phyloP scores from a whole-genome alignment of 1,284 basidiomycete genomes.

The Marasmius sp. region DNA sequence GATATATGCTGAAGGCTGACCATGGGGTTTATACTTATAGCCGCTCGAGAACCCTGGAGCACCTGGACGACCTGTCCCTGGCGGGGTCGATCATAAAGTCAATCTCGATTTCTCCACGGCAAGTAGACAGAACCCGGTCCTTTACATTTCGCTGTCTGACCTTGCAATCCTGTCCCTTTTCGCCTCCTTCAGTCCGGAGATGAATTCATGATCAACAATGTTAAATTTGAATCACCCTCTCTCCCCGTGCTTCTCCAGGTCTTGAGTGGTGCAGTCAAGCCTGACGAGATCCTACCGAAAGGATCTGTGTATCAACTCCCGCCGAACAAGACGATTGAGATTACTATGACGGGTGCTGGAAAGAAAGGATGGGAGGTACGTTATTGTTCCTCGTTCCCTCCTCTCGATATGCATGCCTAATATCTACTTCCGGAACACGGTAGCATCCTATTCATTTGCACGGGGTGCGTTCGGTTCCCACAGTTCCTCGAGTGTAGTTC shows the following conservation, averaged over 20 bases:
- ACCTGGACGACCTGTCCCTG: background rate
- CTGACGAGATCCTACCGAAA: constrained; percentile 15
- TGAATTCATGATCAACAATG: constrained; percentile 15
- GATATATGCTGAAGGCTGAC: background rate
- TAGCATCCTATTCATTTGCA: constrained; percentile 33
- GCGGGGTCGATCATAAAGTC: constrained; percentile 1
- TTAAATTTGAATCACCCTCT: constrained; percentile 22
- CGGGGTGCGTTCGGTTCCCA: constrained; percentile 18
- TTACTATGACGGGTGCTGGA: constrained; percentile 18
- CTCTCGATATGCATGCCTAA: no score
- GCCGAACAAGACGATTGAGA: constrained; percentile 20
- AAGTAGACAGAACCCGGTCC: background rate
- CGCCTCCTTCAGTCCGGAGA: background rate
- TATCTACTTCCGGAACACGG: background rate
- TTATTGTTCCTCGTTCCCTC: no score
- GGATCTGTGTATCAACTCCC: constrained; percentile 23
- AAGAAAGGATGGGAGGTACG: constrained; percentile 4
- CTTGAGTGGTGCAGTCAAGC: constrained; percentile 20
- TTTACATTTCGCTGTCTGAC: no score
- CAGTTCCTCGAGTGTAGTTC: background rate
- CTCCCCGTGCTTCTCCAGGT: constrained; percentile 29
- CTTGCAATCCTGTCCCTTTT: no score
- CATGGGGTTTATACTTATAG: background rate
- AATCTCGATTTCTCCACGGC: constrained; percentile 3
- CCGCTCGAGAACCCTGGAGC: constrained; percentile 12